Conservation (phyloP, 176 grass and related monocot species). For the Cenchrus americanus region DNA sequence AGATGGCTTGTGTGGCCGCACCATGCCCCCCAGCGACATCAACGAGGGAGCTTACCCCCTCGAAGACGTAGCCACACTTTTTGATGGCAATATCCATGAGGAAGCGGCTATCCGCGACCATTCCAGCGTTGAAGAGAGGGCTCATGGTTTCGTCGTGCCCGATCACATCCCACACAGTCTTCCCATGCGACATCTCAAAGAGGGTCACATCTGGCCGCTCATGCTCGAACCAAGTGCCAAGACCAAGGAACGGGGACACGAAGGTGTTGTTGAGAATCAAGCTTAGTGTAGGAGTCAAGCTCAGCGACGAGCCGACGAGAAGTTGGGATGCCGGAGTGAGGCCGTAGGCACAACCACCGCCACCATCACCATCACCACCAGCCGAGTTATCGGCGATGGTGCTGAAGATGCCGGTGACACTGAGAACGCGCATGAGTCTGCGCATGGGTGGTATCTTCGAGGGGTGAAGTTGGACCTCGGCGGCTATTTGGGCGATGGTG, state of each 20-base stretch:
- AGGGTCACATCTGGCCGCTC: not conserved
- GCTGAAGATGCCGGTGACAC: not conserved
- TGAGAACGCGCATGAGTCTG: not conserved
- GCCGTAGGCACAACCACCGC: not conserved
- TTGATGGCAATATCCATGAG: conserved; percentile 29
- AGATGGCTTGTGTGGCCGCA: not conserved
- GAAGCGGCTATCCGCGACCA: not conserved
- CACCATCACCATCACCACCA: not conserved
- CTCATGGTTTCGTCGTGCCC: not conserved
- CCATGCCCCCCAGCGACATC: not conserved
- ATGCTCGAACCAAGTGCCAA: not conserved
- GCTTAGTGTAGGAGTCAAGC: not conserved
- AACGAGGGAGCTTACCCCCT: not conserved
- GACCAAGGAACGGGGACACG: not conserved
- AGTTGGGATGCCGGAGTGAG: not conserved
- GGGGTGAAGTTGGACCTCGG: not conserved
- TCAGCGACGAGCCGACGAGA: not conserved
- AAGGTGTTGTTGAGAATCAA: not conserved
- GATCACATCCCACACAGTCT: conserved; percentile 3
- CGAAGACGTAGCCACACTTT: not conserved
- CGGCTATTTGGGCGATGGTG: not conserved
- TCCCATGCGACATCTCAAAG: not conserved
- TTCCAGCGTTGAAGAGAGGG: not conserved
- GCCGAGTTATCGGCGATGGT: not conserved
- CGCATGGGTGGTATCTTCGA: not conserved